Conservation (phyloP, 805 yeast species). For the Wickerhamiella azymoides region DNA sequence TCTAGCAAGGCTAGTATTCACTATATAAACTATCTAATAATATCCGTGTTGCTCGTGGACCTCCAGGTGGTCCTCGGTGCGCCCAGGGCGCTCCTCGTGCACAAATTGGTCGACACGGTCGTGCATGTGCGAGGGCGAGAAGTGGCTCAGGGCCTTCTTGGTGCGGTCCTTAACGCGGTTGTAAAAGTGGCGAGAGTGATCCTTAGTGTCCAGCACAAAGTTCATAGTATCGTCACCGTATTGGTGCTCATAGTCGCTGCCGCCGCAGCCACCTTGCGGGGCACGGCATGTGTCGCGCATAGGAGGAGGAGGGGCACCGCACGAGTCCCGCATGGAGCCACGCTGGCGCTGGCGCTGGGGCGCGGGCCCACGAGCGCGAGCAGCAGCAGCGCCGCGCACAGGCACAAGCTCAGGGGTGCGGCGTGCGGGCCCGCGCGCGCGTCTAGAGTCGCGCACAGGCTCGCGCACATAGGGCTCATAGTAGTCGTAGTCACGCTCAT, state of each 20-base stretch:
- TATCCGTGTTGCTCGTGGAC: slow-evolving; percentile 7
- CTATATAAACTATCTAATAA: background rate
- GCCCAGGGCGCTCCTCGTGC: slow-evolving; percentile 7
- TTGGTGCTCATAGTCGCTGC: slow-evolving; percentile 7
- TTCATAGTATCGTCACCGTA: slow-evolving; percentile 7
- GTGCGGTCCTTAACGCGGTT: slow-evolving; percentile 1
- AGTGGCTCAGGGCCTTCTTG: slow-evolving; percentile 5
- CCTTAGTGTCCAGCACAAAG: slow-evolving; percentile 8
- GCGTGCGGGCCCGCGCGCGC: background rate
- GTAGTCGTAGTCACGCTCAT: background rate
- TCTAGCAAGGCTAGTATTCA: no score
- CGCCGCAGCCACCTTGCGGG: background rate
- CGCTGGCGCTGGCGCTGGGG: no score
- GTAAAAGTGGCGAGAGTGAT: slow-evolving; percentile 4
- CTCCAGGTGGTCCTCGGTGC: slow-evolving; percentile 5
- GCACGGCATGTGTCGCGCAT: background rate
- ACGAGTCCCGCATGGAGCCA: no score
- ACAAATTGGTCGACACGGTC: slow-evolving; percentile 7
- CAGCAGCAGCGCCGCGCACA: background rate
- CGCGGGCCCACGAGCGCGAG: no score
- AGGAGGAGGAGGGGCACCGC: no score
- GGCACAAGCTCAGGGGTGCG: background rate
- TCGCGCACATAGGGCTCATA: background rate
- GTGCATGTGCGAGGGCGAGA: slow-evolving; percentile 4
- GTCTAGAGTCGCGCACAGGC: background rate